A percentile compares a stretch with the other conserved stretches of the same genome.
Conservation (phyloP, 257 asterid species). For the Solanum clarkiae region DNA sequence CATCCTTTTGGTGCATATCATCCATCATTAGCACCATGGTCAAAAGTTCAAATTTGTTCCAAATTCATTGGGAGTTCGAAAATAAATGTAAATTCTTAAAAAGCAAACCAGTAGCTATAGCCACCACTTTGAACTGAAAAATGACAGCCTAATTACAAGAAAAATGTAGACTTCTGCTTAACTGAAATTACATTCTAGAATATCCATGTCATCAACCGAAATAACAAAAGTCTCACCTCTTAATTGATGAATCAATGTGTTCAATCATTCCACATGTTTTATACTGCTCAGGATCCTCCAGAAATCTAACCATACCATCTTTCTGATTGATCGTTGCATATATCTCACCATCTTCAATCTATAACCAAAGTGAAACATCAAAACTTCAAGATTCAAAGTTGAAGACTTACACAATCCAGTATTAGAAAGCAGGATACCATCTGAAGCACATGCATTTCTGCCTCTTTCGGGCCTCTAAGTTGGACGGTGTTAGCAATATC, state of each 20-base stretch:
- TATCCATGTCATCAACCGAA: neutral
- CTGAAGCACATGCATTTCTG: constrained; percentile 96
- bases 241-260: constrained; percentile 75
- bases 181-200: neutral
- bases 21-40: neutral
- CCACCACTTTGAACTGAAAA: neutral
- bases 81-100: neutral
- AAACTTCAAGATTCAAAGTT: neutral
- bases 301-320: constrained; percentile 99
- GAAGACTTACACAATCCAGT: neutral
- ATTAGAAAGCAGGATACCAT: constrained; percentile 46
- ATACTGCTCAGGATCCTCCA: constrained; percentile 97
- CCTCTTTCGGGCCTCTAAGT: constrained; percentile 71
- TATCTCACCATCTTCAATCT: constrained; percentile 96
- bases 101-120: neutral
- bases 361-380: neutral
- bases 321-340: constrained; percentile 93
- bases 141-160: neutral
- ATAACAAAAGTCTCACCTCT: constrained; percentile 36
- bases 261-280: constrained; percentile 94
- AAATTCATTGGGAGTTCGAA: neutral
- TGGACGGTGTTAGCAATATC: constrained; percentile 84
- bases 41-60: neutral
- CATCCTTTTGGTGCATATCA: neutral
- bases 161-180: neutral